These are phyloP conservation scores for Penicillium macrosclerotiorum DNA, from an alignment of 495 filamentous ascomycete genomes.

Conservation along the genomic window DNA sequence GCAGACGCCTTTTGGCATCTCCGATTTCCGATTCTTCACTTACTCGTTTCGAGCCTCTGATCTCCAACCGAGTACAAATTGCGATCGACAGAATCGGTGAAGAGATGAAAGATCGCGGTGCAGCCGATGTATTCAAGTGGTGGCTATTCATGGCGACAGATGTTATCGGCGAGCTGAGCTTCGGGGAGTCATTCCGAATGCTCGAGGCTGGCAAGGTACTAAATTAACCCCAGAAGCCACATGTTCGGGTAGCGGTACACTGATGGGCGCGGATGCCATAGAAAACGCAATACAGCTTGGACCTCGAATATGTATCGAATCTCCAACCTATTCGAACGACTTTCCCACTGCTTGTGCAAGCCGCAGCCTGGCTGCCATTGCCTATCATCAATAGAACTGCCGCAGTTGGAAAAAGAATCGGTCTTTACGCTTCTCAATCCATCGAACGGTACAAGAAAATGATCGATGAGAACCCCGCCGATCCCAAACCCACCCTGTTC, in stretches of 20 bases:
- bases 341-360: conserved; percentile 30
- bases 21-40: conserved; percentile 40
- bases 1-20: conserved; percentile 33
- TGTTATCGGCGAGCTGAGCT: conserved; percentile 53
- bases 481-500: conserved; percentile 45
- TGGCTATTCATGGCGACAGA: conserved; percentile 57
- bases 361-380: conserved; percentile 13
- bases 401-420: conserved; percentile 46
- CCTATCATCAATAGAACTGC: conserved; percentile 34
- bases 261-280: conserved; percentile 1
- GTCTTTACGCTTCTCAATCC: conserved; percentile 36
- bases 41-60: conserved; percentile 24
- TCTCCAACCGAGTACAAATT: conserved; percentile 26
- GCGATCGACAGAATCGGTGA: conserved; percentile 33
- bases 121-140: conserved; percentile 54
- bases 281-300: conserved; percentile 43
- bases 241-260: too few species aligned
- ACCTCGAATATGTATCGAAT: conserved; percentile 29
- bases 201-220: conserved; percentile 50
- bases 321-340: conserved; percentile 31
- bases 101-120: conserved; percentile 28
- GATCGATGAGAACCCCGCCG: conserved; percentile 33
- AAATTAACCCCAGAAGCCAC: too few species aligned
- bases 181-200: conserved; percentile 57
- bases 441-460: conserved; percentile 40